phyloP scores from a whole-genome alignment of 768 basidiomycete genomes.

The Hirschioporus abietinus region DNA sequence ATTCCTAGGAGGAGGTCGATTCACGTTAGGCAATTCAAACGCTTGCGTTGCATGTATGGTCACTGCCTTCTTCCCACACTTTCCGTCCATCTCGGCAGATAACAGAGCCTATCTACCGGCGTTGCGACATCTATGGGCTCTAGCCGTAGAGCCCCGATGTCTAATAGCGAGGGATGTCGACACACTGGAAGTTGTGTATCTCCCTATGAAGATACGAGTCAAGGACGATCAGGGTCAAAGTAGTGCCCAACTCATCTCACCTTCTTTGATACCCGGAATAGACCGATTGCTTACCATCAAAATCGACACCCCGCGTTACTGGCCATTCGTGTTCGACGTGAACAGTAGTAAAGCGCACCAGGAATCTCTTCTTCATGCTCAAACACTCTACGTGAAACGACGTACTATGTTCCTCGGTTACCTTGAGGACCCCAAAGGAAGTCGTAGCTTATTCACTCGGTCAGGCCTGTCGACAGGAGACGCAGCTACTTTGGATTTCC shows the following conservation, averaged over 20 bases:
- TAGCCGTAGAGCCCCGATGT: slow-evolving; percentile 93
- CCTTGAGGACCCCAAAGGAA: slow-evolving; percentile 89
- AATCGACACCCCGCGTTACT: slow-evolving; percentile 93
- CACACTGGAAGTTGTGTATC: slow-evolving; percentile 82
- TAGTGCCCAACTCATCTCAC: slow-evolving; percentile 77
- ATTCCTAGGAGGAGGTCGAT: slow-evolving; percentile 90
- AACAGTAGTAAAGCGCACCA: slow-evolving; percentile 62
- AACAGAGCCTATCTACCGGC: slow-evolving; percentile 91
- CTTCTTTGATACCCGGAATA: slow-evolving; percentile 88
- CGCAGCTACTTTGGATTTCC: slow-evolving; percentile 81
- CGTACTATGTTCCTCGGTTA: slow-evolving; percentile 91
- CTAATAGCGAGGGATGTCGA: slow-evolving; percentile 91
- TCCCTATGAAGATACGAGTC: slow-evolving; percentile 85
- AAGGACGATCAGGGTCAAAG: slow-evolving; percentile 48
- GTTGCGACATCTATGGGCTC: slow-evolving; percentile 91
- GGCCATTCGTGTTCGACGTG: slow-evolving; percentile 85
- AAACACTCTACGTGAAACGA: slow-evolving; percentile 89
- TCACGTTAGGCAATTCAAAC: slow-evolving; percentile 87
- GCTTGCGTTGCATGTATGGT: slow-evolving; percentile 88
- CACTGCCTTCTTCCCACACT: slow-evolving; percentile 88
- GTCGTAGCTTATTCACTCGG: slow-evolving; percentile 84
- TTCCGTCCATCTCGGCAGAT: slow-evolving; percentile 71
- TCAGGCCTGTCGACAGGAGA: slow-evolving; percentile 83
- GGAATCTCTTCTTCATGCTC: slow-evolving; percentile 61
- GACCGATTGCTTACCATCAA: slow-evolving; percentile 75